Base-by-base conservation (phyloP, 2,329 filamentous ascomycete species). In the Fusarium sp. region DNA sequence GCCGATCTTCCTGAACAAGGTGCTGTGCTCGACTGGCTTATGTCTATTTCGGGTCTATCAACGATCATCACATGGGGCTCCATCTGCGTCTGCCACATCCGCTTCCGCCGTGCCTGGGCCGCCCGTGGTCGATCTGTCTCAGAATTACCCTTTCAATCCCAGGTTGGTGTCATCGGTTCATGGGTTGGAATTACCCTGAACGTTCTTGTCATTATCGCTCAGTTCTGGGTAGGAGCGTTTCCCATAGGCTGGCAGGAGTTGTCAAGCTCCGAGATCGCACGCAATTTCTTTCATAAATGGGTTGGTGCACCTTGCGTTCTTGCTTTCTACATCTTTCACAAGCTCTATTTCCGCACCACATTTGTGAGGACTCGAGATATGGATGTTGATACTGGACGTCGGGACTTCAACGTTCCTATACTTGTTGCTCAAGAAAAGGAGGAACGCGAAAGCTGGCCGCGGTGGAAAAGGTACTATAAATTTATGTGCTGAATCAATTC, bases 31-130 rank as follows among this genome's bases (percentile, higher is more conserved):
- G 86, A 88, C 74, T 97, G 94, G 94, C 88, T 97, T 79, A 84
- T 92, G 43, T 88, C 91, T 62, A 85, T 93, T 49, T 92, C 90
- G 2, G 91, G 90, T 49, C 85, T 94, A 25, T 91, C 90, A 12
- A 90, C 88, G 46, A 87, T 93, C 77, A 92, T 94, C 82, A 94
- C 91, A 7, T 94, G 92, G 92, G 88, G 85, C 58, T 92, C 92
- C 70, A 95, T 97, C 78, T 97, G 93, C 79, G 82, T 97, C n/a
- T 88, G 91, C 25, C 94, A 98, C 80, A 97, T 98, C 76, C 93
- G 94, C 58, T 98, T 98, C 86, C 93, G 94, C 68, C 82, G 82
- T 26, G 93, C 90, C n/a, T 97, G 93, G 93, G 84, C 83, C 45
- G 76, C 81, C 14, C 88, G 90, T 65, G 92, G 91, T 45, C 91